Evolutionary conservation across 768 basidiomycete species (phyloP).

Genomic region (Clitopilus hobsonii): DNA sequence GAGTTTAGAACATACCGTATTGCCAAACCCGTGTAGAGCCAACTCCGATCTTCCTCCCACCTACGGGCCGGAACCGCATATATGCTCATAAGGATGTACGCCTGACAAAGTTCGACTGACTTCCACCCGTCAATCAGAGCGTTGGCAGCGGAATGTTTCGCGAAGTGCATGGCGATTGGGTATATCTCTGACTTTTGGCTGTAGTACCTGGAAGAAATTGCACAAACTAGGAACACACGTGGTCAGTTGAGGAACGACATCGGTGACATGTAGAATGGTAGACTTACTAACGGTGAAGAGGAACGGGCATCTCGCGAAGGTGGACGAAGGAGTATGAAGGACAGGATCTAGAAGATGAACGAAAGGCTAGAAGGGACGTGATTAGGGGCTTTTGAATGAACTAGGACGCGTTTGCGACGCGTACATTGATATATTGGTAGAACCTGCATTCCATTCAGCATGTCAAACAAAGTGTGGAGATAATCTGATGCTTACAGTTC

Average conservation of each 20-base stretch:
- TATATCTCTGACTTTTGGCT: slow-evolving; percentile 78
- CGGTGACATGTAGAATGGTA: background rate
- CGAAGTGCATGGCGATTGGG: slow-evolving; percentile 86
- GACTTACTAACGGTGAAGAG: slow-evolving; percentile 80
- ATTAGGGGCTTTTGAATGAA: background rate
- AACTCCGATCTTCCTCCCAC: slow-evolving; percentile 90
- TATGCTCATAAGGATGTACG: slow-evolving; percentile 84
- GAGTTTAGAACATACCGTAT: slow-evolving; percentile 46
- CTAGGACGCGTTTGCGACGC: slow-evolving; percentile 14
- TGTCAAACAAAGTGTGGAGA: background rate
- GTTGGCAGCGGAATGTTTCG: slow-evolving; percentile 76
- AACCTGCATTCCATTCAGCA: slow-evolving; percentile 39
- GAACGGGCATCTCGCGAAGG: slow-evolving; percentile 84
- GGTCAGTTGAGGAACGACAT: background rate
- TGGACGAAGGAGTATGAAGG: slow-evolving; percentile 74
- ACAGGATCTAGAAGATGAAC: slow-evolving; percentile 77
- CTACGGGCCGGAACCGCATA: slow-evolving; percentile 74
- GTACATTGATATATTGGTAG: slow-evolving; percentile 64
- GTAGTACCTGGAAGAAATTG: slow-evolving; percentile 80
- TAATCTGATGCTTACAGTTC: slow-evolving; percentile 53
- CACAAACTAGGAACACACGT: slow-evolving; percentile 54
- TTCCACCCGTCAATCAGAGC: slow-evolving; percentile 79
- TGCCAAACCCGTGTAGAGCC: slow-evolving; percentile 85
- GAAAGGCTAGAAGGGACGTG: slow-evolving; percentile 37
- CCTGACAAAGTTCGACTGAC: slow-evolving; percentile 86